Evolutionary conservation across 331 rosid genomes (phyloP), one percentile per base, ranked within the genome.

Genomic region (Malus hybrid): DNA sequence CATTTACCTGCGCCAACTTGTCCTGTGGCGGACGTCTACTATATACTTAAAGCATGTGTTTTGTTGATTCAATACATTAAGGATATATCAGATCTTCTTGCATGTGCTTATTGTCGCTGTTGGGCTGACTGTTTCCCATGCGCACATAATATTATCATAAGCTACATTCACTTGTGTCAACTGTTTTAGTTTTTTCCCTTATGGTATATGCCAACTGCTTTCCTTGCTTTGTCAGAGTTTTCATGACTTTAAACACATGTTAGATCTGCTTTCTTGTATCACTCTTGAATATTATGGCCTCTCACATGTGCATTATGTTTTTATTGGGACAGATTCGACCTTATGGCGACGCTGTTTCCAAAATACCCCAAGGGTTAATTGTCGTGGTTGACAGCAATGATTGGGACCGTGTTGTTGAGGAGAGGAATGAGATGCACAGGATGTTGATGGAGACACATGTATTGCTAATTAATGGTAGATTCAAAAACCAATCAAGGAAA

Each of bases 361-460:
- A 86, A 87, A 87, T 59, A 87, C 89, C 3, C 89, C 80, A 75
- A 75, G 91, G 91, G 54, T 82, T 85, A 55, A 85, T 88, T 75
- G 83, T 88, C 8, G 91, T 83, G 67, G 91, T 88, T 75, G 91
- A 85, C 55, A 85, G 91, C 85, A 87, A 87, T 55, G 89, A 85
- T 70, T 86, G 88, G 10, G 91, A 88, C 55, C 83, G 89, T 79
- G 80, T 88, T 14, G 85, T 82, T 71, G 86, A 87, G 88, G 90
- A 80, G 11, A 75, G 85, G 34, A 85, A 87, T 67, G 90, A 80
- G 82, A 57, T 88, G 59, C 86, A 85, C 63, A 76, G 88, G 52
- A 88, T 83, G 88, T 82, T 88, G 83, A 28, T 28, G 29, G 29
- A 28, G 2, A 28, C 29, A 28, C 29, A 28, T 28, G 29, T 28